Evolutionary conservation across 345 rosid species (phyloP).

Genomic region (Eutrema heterophyllum): DNA sequence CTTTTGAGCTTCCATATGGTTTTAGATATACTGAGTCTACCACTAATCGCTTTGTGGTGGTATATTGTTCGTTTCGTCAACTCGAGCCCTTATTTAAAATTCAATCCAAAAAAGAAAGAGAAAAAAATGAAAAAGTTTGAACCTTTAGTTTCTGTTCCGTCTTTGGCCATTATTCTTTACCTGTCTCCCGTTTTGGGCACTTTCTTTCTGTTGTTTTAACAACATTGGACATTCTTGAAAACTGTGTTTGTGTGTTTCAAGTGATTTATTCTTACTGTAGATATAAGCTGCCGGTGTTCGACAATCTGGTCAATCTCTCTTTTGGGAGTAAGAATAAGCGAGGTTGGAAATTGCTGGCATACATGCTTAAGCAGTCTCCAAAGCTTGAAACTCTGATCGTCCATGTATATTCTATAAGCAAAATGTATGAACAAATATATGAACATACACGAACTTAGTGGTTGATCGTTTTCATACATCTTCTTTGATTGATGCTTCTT

Average conservation of each 20-base stretch:
- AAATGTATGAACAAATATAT: background rate
- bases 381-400: conserved; percentile 1
- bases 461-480: background rate
- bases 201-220: no score
- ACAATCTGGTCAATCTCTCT: background rate
- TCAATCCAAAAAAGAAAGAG: no score
- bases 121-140: no score
- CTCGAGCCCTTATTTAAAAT: no score
- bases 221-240: background rate
- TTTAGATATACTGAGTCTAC: no score
- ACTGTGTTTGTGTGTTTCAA: background rate
- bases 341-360: no score
- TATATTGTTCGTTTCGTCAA: no score
- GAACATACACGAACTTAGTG: background rate
- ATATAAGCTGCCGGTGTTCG: background rate
- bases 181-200: background rate
- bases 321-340: background rate
- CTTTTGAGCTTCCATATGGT: no score
- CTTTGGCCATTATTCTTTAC: no score
- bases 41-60: no score
- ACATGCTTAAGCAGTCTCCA: conserved; percentile 1
- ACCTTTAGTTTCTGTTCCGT: no score
- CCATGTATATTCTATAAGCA: background rate
- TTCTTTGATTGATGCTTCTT: background rate
- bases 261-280: background rate